Evolutionary conservation across 306 rosid species (phyloP), one percentile per base, ranked within the genome.

Genomic region (Cucumis hystrix): DNA sequence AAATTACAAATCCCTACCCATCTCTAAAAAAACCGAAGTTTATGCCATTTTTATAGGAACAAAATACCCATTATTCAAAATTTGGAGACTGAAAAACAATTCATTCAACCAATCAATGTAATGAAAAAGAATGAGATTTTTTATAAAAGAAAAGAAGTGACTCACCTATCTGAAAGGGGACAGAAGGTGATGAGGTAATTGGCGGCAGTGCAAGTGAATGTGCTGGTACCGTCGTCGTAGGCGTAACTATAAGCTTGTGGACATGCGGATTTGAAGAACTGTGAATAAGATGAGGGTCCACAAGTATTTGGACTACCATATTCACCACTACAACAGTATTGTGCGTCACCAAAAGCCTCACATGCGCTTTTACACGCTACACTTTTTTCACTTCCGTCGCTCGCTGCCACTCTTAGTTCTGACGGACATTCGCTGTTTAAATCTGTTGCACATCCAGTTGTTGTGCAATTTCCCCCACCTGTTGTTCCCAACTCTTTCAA

Each of bases 301-400:
- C 98, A 94, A 11, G 93, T 86, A 21, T 83, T 81, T 0, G 98
- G 98, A 0, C 83, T 81, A 6, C 80, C 88, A 75, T 86, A 94
- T 6, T 87, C 92, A 5, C 98, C 98, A 43, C 88, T 91, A 11
- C 98, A 94, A 23, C 98, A 94, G 69, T 88, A 94, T 65, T 81
- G 87, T 0, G 97, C 90, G 56, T 90, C 95, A 11, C 89, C 89
- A 16, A 94, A 94, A 0, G 96, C 98, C 23, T 85, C 97, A 59
- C 97, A 94, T 62, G 97, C 98, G 86, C 98, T 94, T 43, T 85
- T 91, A 30, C 98, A 94, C 18, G 95, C 98, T 54, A 94, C 97
- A 54, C 88, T 58, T 21, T 80, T 85, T 21, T 35, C 84, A 23
- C 9, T 30, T 0, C 0, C 76, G 81, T 11, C 61, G 20, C 69